Conservation (phyloP, 139 green algal species). For the Penium margaritaceum region DNA sequence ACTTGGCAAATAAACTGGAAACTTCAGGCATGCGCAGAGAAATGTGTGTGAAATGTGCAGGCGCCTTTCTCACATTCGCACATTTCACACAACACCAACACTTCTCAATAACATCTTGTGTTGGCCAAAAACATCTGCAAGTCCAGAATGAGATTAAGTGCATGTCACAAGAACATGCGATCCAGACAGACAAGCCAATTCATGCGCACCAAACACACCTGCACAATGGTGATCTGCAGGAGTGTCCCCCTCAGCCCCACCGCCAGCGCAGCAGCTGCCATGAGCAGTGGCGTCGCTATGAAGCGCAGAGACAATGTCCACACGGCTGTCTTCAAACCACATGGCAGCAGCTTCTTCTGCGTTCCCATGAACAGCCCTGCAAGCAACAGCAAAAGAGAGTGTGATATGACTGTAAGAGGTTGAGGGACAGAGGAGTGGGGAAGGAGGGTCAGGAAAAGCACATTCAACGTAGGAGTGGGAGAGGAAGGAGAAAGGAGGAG, state of each 20-base stretch:
- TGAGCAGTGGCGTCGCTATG: background rate
- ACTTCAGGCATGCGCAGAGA: too few relatives aligned
- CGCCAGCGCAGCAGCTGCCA: background rate
- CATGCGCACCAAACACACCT: background rate
- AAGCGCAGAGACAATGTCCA: constrained; percentile 7
- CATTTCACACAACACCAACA: background rate
- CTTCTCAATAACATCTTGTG: too few relatives aligned
- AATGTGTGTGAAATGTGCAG: background rate
- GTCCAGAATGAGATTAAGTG: background rate
- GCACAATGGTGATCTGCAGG: background rate
- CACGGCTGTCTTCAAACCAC: constrained; percentile 4
- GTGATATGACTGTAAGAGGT: too few relatives aligned
- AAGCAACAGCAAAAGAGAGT: background rate
- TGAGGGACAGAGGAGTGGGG: background rate
- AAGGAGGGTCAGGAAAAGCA: too few relatives aligned
- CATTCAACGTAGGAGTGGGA: background rate
- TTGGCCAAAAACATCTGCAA: background rate
- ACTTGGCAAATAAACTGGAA: too few relatives aligned
- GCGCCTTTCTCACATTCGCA: background rate
- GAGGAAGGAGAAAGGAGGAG: background rate
- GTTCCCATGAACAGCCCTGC: constrained; percentile 20
- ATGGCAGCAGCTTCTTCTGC: constrained; percentile 14
- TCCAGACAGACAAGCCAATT: too few relatives aligned
- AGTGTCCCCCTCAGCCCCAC: background rate
- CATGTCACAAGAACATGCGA: background rate